phyloP scores from a whole-genome alignment of 352 stramenopile genomes.

The Sclerospora graminicola region DNA sequence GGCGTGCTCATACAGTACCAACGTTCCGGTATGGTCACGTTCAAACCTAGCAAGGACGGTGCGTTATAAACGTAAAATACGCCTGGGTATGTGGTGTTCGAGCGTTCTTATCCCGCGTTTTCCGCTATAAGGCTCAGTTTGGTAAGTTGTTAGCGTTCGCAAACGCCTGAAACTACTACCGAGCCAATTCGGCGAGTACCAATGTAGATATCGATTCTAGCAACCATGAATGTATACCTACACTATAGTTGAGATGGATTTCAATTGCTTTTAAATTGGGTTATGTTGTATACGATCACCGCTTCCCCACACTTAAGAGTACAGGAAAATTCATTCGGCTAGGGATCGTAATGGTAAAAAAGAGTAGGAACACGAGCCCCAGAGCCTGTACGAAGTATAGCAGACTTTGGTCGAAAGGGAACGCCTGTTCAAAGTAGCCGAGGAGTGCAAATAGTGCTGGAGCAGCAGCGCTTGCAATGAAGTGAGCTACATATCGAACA shows the following conservation, averaged over 20 bases:
- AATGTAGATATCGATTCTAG: slow-evolving; percentile 37
- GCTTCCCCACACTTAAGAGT: slow-evolving; percentile 71
- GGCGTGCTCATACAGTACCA: slow-evolving; percentile 46
- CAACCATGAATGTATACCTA: no score
- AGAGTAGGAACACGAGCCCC: slow-evolving; percentile 52
- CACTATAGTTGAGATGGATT: no score
- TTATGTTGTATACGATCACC: slow-evolving; percentile 22
- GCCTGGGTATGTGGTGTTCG: not conserved
- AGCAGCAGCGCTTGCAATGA: slow-evolving; percentile 38
- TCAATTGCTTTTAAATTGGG: no score
- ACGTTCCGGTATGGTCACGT: slow-evolving; percentile 52
- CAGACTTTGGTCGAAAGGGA: slow-evolving; percentile 72
- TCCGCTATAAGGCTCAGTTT: not conserved
- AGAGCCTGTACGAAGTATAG: slow-evolving; percentile 68
- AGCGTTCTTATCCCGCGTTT: no score
- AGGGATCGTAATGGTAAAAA: slow-evolving; percentile 71
- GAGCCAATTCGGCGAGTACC: no score
- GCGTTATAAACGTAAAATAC: slow-evolving; percentile 16
- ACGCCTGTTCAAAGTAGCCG: slow-evolving; percentile 63
- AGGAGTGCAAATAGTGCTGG: slow-evolving; percentile 62
- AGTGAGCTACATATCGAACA: slow-evolving; percentile 42
- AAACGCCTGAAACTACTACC: not conserved
- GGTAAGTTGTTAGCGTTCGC: slow-evolving; percentile 2
- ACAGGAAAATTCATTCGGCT: slow-evolving; percentile 75
- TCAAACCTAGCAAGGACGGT: slow-evolving; percentile 29